Conservation (phyloP, 768 basidiomycete species). For the Leucocoprinus leucothites region DNA sequence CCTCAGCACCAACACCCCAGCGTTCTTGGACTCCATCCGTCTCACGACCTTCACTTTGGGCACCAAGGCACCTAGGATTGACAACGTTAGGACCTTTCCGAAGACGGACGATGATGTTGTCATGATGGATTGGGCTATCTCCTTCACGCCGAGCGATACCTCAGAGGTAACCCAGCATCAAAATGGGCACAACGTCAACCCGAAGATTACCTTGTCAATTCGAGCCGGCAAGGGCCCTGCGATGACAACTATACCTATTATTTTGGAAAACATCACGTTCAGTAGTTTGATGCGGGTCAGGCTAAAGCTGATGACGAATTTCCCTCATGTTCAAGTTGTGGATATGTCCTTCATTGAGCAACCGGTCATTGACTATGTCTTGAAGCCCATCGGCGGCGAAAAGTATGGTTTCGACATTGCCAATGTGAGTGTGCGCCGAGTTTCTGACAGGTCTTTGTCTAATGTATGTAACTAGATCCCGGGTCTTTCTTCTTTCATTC, state of each 20-base stretch:
- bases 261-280: slow-evolving; percentile 91
- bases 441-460: too few relatives aligned
- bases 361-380: slow-evolving; percentile 90
- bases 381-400: slow-evolving; percentile 95
- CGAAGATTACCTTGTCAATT: slow-evolving; percentile 85
- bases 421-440: slow-evolving; percentile 59
- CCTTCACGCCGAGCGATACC: slow-evolving; percentile 90
- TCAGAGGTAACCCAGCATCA: slow-evolving; percentile 81
- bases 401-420: slow-evolving; percentile 91
- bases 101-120: slow-evolving; percentile 84
- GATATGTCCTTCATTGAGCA: slow-evolving; percentile 89
- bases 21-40: slow-evolving; percentile 88
- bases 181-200: slow-evolving; percentile 77
- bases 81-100: slow-evolving; percentile 83
- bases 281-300: slow-evolving; percentile 81
- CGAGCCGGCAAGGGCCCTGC: slow-evolving; percentile 88
- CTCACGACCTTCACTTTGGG: slow-evolving; percentile 91
- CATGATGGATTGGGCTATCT: slow-evolving; percentile 96
- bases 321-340: slow-evolving; percentile 94
- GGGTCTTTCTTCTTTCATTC: slow-evolving; percentile 85
- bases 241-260: slow-evolving; percentile 76
- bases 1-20: slow-evolving; percentile 77
- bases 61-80: slow-evolving; percentile 92
- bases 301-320: slow-evolving; percentile 90
- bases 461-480: too few relatives aligned